Evolutionary conservation across 108 stramenopile species (phyloP), one percentile per base, ranked within the genome.

Genomic region (Skeletonema potamos): DNA sequence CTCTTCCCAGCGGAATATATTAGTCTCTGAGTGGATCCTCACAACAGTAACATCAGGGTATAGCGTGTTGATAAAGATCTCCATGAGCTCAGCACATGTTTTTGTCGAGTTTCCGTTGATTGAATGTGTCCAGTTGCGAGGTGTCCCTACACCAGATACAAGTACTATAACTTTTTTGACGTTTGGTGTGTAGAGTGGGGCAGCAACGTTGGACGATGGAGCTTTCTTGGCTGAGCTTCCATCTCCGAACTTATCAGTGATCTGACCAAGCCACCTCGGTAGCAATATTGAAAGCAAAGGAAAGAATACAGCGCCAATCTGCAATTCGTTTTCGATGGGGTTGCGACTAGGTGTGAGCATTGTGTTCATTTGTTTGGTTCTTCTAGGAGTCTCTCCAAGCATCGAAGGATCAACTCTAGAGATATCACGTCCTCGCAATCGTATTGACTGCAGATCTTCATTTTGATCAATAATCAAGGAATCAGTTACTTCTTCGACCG

Each of bases 1-100:
- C 62, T 98, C 96, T 62, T 98, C 97, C 68, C 97, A 99, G 11
- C 97, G 89, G 69, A 97, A 97, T 37, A 98, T 85, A 59, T 97
- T 93, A n/a, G 89, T 87, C 27, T 84, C 70, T 6, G 96, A 97
- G 72, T 97, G 92, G 18, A 97, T 79, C 41, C 85, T 75, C 11
- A 93, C 87, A 9, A 95, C 92, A 0, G 82, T 74, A 22, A 96
- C 65, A 33, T 90, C 91, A 1, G 94, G 91, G 58, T 85, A 89
- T 3, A 89, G 58, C 7, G 70, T 62, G 12, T 72, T 30, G 22
- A 98, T 67, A 68, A 92, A 96, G 4, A 70, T 66, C 46, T 95
- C 83, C 89, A 96, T 92, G 13, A 98, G 85, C 65, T 89, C 64
- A 32, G 92, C 92, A 60, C 93, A 92, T 8, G 64, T 65, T 68